Conservation (phyloP, 805 yeast genomes). For the Candida endomychidarum region DNA sequence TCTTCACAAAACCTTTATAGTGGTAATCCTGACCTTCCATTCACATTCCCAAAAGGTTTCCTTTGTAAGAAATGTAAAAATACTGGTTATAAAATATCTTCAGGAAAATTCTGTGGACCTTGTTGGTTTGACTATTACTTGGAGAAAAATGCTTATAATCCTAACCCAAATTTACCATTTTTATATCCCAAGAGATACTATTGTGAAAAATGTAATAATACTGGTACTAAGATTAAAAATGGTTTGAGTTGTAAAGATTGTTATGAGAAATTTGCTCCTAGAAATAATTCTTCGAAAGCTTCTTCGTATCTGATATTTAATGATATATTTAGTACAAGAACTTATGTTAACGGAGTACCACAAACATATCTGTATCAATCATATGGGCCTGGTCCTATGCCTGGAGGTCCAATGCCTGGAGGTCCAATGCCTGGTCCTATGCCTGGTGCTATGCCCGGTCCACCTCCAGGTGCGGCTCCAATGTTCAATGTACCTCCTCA, state of each 20-base stretch:
- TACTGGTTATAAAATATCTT: constrained; percentile 29
- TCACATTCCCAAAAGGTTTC: constrained; percentile 29
- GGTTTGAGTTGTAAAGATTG: constrained; percentile 70
- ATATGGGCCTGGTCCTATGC: constrained; percentile 5
- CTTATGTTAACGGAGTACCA: too few relatives aligned
- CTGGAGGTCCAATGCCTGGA: constrained; percentile 2
- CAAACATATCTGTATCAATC: too few relatives aligned
- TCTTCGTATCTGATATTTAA: constrained; percentile 6
- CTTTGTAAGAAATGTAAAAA: constrained; percentile 35
- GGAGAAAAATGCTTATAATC: constrained; percentile 38
- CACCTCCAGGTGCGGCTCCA: background rate
- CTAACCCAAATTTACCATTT: constrained; percentile 58
- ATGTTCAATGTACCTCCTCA: constrained; percentile 14
- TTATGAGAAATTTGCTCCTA: constrained; percentile 61
- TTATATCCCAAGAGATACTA: constrained; percentile 58
- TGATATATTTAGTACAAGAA: constrained; percentile 12
- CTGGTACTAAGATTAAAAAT: constrained; percentile 63
- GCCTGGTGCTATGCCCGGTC: too few relatives aligned
- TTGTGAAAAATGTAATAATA: constrained; percentile 72
- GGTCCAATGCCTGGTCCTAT: too few relatives aligned
- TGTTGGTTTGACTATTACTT: constrained; percentile 34
- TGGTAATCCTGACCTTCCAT: constrained; percentile 21
- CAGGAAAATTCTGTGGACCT: constrained; percentile 26
- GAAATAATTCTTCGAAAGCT: constrained; percentile 19
- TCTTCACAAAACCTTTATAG: constrained; percentile 13